A percentile compares a stretch with the other conserved stretches of the same genome.
These are phyloP conservation scores for Suhomyces choctaworum DNA, from an alignment of 1,139 yeast species.

Conservation along the genomic window DNA sequence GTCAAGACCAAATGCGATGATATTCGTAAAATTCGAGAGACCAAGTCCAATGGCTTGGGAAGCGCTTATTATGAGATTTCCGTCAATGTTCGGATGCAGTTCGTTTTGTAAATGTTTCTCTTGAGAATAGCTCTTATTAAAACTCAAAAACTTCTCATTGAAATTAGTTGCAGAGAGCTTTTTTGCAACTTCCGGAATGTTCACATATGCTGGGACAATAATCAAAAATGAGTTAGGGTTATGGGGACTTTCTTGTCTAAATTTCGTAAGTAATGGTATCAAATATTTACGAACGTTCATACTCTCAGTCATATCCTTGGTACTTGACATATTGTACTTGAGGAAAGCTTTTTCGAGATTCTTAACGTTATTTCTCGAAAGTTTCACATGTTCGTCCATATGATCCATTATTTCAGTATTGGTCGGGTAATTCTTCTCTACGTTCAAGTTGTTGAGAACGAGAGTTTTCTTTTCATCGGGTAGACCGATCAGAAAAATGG, in stretches of 20 bases:
- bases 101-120: no score
- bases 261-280: constrained; percentile 5
- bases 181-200: constrained; percentile 7
- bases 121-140: background rate
- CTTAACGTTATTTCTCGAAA: constrained; percentile 18
- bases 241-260: constrained; percentile 10
- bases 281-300: constrained; percentile 3
- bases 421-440: constrained; percentile 12
- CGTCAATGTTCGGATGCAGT: no score
- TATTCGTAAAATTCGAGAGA: constrained; percentile 16
- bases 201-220: constrained; percentile 19
- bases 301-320: background rate
- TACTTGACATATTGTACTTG: constrained; percentile 10
- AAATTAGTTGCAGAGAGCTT: constrained; percentile 1
- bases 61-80: constrained; percentile 9
- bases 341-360: constrained; percentile 20
- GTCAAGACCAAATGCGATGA: constrained; percentile 27
- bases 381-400: constrained; percentile 15
- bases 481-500: constrained; percentile 11
- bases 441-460: constrained; percentile 12
- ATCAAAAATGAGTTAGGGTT: constrained; percentile 17
- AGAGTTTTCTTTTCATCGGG: background rate
- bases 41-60: constrained; percentile 23
- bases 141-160: constrained; percentile 2
- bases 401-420: constrained; percentile 8